Base-by-base conservation (phyloP, 1,284 basidiomycete species). In the Sanghuangporus baumii region DNA sequence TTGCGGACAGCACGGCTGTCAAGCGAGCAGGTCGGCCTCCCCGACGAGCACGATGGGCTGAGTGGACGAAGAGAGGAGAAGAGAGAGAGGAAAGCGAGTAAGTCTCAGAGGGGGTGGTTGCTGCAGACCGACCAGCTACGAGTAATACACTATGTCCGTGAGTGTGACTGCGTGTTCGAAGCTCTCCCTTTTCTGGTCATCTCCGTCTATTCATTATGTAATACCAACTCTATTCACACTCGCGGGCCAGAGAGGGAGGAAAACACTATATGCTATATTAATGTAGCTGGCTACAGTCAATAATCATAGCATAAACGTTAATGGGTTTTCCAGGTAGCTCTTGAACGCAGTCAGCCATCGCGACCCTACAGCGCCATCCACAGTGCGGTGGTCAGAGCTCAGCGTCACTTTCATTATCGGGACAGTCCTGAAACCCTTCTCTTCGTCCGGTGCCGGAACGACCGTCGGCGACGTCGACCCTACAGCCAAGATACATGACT, bases 351-450 rank as follows among this genome's bases (percentile, higher is more conserved):
- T 77, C 81, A 98, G 71, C 93, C 93, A 98, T 74, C 86, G 83
- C 36, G 95, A 93, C 61, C 87, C 94, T 58, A 97, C 84, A 52
- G 96, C 95, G 59, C 95, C 95, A 74, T 98, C 95, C 31, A 97
- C 96, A 54, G 89, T 92, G 70, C 97, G 83, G 81, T 99, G 97
- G 75, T 99, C 97, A 52, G 91, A 88, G 76, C 92, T 95, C 71
- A 99, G 80, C 11, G 97, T 99, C 14, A 91, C 96, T 76, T 97
- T 96, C 95, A 99, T 98, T 57, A 93, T 82, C 72, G 94, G 89
- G 36, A 86, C 84, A 34, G 89, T 89, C 83, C 94, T 96, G 82
- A 96, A 98, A 57, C 94, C 94, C 73, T 90, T 92, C 72, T 95
- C 93, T 70, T 91, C 88, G 70, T 94, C 90, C 1, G 91, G 86